Evolutionary conservation across 139 green algal species (phyloP).

Genomic region (Micractinium sp.): DNA sequence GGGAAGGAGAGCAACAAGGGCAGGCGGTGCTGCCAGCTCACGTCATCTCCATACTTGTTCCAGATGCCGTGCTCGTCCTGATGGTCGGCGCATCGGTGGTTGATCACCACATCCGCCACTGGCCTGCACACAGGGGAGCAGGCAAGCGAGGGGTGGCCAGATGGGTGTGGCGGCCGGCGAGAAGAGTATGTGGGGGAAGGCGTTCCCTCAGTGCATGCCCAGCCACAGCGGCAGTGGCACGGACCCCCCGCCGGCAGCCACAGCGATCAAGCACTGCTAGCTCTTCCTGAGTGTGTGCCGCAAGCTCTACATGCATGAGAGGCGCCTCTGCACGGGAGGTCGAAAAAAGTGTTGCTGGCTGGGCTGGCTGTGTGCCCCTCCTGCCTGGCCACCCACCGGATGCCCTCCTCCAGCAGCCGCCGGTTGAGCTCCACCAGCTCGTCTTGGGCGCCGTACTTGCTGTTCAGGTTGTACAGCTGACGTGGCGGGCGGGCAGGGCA

Average conservation of each 20-base stretch:
- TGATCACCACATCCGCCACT: conserved; percentile 94
- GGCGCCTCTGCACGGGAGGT: neutral
- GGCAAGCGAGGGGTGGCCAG: neutral
- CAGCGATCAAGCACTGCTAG: neutral
- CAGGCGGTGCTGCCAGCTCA: neutral
- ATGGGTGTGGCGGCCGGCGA: no score
- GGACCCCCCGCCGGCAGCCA: no score
- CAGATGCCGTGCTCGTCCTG: conserved; percentile 74
- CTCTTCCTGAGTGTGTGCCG: no score
- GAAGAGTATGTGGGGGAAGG: no score
- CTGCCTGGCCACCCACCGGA: conserved; percentile 59
- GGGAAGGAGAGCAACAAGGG: neutral
- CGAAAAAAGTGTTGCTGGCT: no score
- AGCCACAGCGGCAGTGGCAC: neutral
- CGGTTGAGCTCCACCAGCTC: conserved; percentile 75
- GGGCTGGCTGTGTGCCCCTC: neutral
- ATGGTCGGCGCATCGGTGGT: conserved; percentile 83
- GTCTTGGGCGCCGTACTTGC: conserved; percentile 70
- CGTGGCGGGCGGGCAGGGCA: conserved; percentile 40
- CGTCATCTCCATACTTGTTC: conserved; percentile 68
- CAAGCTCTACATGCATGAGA: no score
- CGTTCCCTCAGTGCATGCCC: neutral
- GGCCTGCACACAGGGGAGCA: conserved; percentile 1
- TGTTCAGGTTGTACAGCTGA: conserved; percentile 85
- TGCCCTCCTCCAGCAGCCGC: conserved; percentile 62